Conservation (phyloP, 371 early-diverging fungal genomes). For the Mortierella sp. region DNA sequence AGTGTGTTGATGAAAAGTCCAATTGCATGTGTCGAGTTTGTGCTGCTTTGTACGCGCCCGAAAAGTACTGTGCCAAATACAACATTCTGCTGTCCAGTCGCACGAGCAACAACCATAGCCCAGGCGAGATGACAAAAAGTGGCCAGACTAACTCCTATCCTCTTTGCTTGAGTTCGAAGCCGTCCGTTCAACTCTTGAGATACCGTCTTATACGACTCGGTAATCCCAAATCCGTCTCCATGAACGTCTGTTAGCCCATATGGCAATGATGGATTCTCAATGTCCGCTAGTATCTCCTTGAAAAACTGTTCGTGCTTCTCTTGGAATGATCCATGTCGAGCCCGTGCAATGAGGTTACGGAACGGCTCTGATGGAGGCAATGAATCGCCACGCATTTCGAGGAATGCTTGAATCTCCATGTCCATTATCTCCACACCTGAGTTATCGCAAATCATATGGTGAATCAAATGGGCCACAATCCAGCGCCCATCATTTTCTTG, state of each 20-base stretch:
- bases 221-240: conserved; percentile 2
- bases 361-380: conserved; percentile 12
- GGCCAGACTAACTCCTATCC: conserved; percentile 17
- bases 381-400: conserved; percentile 8
- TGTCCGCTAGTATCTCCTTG: conserved; percentile 18
- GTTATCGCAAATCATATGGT: conserved; percentile 17
- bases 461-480: conserved; percentile 7
- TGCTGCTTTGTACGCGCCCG: background rate
- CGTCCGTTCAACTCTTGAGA: conserved; percentile 16
- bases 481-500: conserved; percentile 13
- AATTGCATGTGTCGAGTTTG: conserved; percentile 4
- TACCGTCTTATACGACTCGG: conserved; percentile 4
- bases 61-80: conserved; percentile 25
- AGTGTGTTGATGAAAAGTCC: conserved; percentile 24
- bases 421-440: conserved; percentile 3
- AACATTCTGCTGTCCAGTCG: conserved; percentile 16
- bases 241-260: conserved; percentile 15
- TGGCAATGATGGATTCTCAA: conserved; percentile 20
- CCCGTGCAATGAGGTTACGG: conserved; percentile 25
- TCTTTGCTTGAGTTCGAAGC: conserved; percentile 14
- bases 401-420: conserved; percentile 9
- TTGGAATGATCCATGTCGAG: conserved; percentile 2
- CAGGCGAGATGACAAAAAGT: conserved; percentile 23
- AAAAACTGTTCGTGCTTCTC: conserved; percentile 7
- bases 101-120: conserved; percentile 9